Evolutionary conservation across 768 basidiomycete genomes (phyloP), one percentile per base, ranked within the genome.

Genomic region (Candolleomyces efflorescens): DNA sequence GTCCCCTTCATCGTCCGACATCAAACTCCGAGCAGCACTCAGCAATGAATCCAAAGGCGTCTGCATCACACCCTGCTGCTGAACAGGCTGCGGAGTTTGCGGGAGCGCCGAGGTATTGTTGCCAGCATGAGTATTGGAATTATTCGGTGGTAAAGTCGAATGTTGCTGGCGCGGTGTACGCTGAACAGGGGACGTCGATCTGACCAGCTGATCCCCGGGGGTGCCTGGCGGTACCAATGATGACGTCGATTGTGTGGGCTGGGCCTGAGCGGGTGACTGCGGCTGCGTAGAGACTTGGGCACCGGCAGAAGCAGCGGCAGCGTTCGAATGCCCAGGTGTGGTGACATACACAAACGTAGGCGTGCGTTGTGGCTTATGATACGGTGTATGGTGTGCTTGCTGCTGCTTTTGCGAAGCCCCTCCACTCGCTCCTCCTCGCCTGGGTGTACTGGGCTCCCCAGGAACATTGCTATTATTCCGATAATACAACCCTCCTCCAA

Each of bases 1-100:
- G 11, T 69, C 69, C 54, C 73, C 73, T 5, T 32, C 32, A 32
- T 32, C 32, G 52, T 71, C 61, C 23, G 68, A 72, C 71, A 83
- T 80, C 76, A 84, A 79, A 32, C 79, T 78, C 46, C 82, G 75
- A 27, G 86, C 85, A 3, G 85, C 86, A 59, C 75, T 82, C 17
- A 87, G 65, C 20, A 87, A 69, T 0, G 84, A 86, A 57, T 85
- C 84, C 41, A 87, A 67, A 2, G 84, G 80, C 10, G 68, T 75
- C 36, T 70, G 71, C n/a, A 43, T 66, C 65, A 39, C 65, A 65
- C 18, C 51, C 59, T 12, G 63, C 4, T 3, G 51, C 51, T 26
- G 62, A 37, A 38, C 50, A 54, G 24, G 59, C 39, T 38, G 54
- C 27, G 24, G 58, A 41, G 41, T 56, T 54, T 37, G 43, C 7